These are phyloP conservation scores for Chiua virens DNA, from an alignment of 768 basidiomycete genomes.

Conservation along the genomic window DNA sequence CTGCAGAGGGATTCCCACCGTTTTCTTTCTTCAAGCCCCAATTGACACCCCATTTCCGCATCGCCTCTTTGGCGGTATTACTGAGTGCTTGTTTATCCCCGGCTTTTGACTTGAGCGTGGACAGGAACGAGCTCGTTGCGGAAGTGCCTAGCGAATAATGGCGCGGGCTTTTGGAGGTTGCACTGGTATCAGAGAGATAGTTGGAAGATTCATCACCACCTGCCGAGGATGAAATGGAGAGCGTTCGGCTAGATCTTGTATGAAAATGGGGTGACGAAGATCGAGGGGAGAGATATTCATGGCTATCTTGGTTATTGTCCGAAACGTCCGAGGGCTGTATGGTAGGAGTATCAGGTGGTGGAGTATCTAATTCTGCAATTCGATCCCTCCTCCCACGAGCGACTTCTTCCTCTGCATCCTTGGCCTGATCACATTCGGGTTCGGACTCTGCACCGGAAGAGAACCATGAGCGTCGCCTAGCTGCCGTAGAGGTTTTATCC, in stretches of 20 bases:
- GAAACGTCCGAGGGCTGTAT: slow-evolving; percentile 8
- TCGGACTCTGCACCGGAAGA: slow-evolving; percentile 43
- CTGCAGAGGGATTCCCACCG: slow-evolving; percentile 28
- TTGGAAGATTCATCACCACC: slow-evolving; percentile 29
- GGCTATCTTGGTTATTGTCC: slow-evolving; percentile 20
- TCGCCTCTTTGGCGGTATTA: slow-evolving; percentile 82
- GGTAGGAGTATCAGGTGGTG: slow-evolving; percentile 6
- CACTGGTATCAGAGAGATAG: slow-evolving; percentile 34
- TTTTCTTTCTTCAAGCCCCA: slow-evolving; percentile 69
- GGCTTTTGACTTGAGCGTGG: slow-evolving; percentile 74
- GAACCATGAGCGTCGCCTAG: slow-evolving; percentile 59
- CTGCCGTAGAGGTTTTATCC: slow-evolving; percentile 26
- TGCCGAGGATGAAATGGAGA: slow-evolving; percentile 34
- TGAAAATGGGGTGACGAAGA: slow-evolving; percentile 49
- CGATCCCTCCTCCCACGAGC: slow-evolving; percentile 24
- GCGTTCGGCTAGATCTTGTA: slow-evolving; percentile 35
- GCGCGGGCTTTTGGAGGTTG: slow-evolving; percentile 35
- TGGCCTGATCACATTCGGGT: slow-evolving; percentile 16
- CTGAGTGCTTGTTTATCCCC: slow-evolving; percentile 83
- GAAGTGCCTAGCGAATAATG: slow-evolving; percentile 43
- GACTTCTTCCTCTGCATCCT: slow-evolving; percentile 25
- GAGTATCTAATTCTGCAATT: slow-evolving; percentile 33
- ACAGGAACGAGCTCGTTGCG: slow-evolving; percentile 64
- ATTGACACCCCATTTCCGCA: slow-evolving; percentile 90
- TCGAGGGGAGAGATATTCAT: slow-evolving; percentile 31